phyloP scores from a whole-genome alignment of 495 filamentous ascomycete species.

The Aspergillus nidulans region DNA sequence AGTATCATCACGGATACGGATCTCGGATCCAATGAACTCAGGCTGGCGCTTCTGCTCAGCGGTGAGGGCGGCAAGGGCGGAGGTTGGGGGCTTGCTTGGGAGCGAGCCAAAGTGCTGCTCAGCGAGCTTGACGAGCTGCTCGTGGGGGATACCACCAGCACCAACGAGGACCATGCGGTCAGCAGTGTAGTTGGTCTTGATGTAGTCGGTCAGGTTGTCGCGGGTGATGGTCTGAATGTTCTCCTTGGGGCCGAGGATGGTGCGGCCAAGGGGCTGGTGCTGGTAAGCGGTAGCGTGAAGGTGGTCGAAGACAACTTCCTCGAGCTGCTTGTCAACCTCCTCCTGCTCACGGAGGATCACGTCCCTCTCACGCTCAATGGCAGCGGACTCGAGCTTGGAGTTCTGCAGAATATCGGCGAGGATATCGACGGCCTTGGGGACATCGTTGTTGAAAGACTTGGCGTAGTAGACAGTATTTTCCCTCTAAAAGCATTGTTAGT shows the following conservation, averaged over 20 bases:
- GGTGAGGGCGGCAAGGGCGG: constrained; percentile 58
- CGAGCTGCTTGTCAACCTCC: constrained; percentile 98
- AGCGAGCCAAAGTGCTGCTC: constrained; percentile 90
- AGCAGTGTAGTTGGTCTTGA: constrained; percentile 98
- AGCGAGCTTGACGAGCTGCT: constrained; percentile 88
- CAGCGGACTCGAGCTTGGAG: constrained; percentile 87
- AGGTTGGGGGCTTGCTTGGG: constrained; percentile 64
- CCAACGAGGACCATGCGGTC: constrained; percentile 99
- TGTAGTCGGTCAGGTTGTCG: constrained; percentile 86
- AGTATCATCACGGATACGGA: constrained; percentile 92
- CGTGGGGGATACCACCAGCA: constrained; percentile 88
- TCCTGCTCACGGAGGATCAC: constrained; percentile 98
- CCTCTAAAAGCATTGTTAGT: constrained; percentile 56
- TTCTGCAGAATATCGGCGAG: constrained; percentile 98
- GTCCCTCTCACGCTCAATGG: constrained; percentile 95
- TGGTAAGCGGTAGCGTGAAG: constrained; percentile 98
- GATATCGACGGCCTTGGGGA: constrained; percentile 93
- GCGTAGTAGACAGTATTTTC: constrained; percentile 99
- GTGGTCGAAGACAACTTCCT: constrained; percentile 99
- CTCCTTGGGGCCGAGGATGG: constrained; percentile 94
- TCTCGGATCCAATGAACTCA: constrained; percentile 93
- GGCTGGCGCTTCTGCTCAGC: constrained; percentile 77
- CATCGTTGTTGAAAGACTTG: constrained; percentile 96
- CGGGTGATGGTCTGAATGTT: constrained; percentile 96
- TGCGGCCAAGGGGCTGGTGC: constrained; percentile 90